These are phyloP conservation scores for Coemansia sp. DNA, from an alignment of 192 early-diverging fungal species.

Conservation along the genomic window DNA sequence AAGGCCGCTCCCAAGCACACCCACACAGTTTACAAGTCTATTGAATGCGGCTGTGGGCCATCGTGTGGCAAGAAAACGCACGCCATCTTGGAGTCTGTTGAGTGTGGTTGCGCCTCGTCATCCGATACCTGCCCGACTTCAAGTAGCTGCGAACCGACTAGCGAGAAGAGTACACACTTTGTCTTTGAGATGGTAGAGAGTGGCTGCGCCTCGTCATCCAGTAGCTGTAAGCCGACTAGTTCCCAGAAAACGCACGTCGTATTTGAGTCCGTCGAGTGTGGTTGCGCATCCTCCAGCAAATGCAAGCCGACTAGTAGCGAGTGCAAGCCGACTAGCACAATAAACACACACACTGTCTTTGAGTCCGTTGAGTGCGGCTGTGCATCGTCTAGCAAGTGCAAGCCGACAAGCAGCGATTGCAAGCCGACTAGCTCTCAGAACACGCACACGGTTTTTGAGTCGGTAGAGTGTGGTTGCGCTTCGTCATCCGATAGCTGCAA, in stretches of 20 bases:
- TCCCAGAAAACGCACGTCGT: background rate
- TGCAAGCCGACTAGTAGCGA: background rate
- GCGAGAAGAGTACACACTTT: background rate
- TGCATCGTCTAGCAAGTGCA: background rate
- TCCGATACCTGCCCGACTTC: background rate
- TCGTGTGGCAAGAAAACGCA: conserved; percentile 10
- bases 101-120: conserved; percentile 6
- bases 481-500: background rate
- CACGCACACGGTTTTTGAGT: background rate
- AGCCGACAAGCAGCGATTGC: background rate
- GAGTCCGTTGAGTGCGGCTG: background rate
- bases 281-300: background rate
- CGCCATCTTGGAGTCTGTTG: conserved; percentile 8
- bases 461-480: conserved; percentile 3
- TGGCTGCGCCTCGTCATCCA: background rate
- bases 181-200: conserved; percentile 1
- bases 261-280: background rate
- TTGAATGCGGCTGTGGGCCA: conserved; percentile 14
- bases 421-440: background rate
- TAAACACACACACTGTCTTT: background rate
- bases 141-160: background rate
- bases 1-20: conserved; percentile 14
- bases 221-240: background rate
- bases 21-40: conserved; percentile 27
- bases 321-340: background rate